Evolutionary conservation across 441 rosid species (phyloP), one percentile per base, ranked within the genome.

Genomic region (Geranium incanum): DNA sequence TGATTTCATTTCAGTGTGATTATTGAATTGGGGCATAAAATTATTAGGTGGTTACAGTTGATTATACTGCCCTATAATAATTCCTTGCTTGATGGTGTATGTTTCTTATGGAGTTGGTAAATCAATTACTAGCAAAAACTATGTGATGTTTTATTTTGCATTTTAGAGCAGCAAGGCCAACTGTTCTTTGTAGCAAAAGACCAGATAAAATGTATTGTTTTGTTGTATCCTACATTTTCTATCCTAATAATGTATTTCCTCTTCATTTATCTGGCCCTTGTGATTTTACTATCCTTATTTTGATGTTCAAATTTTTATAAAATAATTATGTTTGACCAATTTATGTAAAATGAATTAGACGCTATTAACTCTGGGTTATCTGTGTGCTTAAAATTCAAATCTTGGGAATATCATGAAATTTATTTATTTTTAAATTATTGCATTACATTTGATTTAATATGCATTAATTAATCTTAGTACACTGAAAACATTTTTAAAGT

Each of bases 131-230:
- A 13, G 59, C 59, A 16, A 50, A n/a, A 50, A 50, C 59, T 50
- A 50, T 50, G 12, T 28, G 33, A 28, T 28, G 33, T 28, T 28
- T 50, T 50, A 59, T 19, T 28, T 6, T 59, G 11, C 8, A 6
- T 7, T 11, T 59, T 59, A 19, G 64, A 18, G 33, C 64, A 16
- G 23, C 28, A 16, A 59, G 16, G 28, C 19, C 6, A 19, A 9
- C 64, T 59, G 64, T 59, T 59, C 64, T 59, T 59, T 59, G 28
- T 59, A 59, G 33, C 64, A 18, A 59, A 43, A 50, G 59, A 59
- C 64, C 64, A 59, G 28, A 16, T 6, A 28, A 18, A 59, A 5
- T 59, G 28, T 59, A 59, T 16, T 59, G 28, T 59, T 59, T 19
- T 59, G 64, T 59, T 59, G 64, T 59, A 59, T 18, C 8, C 64